Base-by-base conservation (phyloP, 495 filamentous ascomycete genomes). In the Penicillium crystallinum region DNA sequence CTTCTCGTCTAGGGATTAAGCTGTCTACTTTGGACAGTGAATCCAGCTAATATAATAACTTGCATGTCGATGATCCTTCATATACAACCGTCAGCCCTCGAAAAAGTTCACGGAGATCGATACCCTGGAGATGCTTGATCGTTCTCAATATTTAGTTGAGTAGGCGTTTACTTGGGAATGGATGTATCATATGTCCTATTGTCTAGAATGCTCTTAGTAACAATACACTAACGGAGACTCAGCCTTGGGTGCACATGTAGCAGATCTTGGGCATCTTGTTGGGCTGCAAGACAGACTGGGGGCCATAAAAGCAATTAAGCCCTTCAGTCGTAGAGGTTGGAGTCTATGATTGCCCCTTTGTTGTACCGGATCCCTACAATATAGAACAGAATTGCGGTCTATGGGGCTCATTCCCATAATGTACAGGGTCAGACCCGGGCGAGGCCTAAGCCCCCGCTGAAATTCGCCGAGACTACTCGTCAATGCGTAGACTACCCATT, bases 1-100 rank as follows among this genome's bases (percentile, higher is more conserved):
- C 70, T 43, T 67, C 60, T 54, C 68, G 64, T 29, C 55, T 71
- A 18, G 65, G 65, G n/a, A 49, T 65, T 21, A 46, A 69, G 36
- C 41, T 70, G n/a, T 61, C 61, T 0, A 18, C 30, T 10, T 10
- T 18, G 18, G 19, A 21, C 35, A 35, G 12, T 17, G 10, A 7
- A 22, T 22, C 3, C 44, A 7, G 9, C n/a, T n/a, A 15, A 27
- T 15, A 37, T 41, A 11, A 41, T 14, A 21, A 46, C n/a, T 5
- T 44, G 27, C 6, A 43, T 19, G 31, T 45, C 27, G 21, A 49
- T 40, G 40, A 17, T 43, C 23, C 46, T 53, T 31, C 15, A 56
- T 42, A 56, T 54, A 54, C 40, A 62, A 42, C 62, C 44, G 52
- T 23, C 38, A 2, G 31, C 15, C 29, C 7, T 8, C 9, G 9